These are phyloP conservation scores for Candida sojae DNA, from an alignment of 1,139 yeast genomes.

Conservation along the genomic window DNA sequence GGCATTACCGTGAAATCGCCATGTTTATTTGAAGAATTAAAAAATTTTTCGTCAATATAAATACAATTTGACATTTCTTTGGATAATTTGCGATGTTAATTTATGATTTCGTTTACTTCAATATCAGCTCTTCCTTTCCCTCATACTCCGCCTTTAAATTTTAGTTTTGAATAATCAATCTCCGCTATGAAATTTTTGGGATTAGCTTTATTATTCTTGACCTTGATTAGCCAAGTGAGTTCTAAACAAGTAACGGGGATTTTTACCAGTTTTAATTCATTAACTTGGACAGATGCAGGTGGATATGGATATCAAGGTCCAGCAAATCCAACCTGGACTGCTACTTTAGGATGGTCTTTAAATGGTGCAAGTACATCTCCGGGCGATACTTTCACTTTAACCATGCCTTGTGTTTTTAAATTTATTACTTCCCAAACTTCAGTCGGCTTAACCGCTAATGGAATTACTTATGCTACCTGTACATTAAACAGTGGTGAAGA, in stretches of 20 bases:
- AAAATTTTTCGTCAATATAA: neutral
- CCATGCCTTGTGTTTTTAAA: conserved; percentile 26
- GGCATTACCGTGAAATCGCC: too few relatives aligned
- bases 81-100: too few relatives aligned
- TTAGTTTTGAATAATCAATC: too few relatives aligned
- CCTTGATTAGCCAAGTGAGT: conserved; percentile 3
- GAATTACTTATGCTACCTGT: conserved; percentile 30
- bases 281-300: conserved; percentile 10
- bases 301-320: conserved; percentile 13
- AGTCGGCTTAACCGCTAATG: conserved; percentile 22
- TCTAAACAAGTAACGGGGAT: conserved; percentile 7
- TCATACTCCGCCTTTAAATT: too few relatives aligned
- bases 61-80: neutral
- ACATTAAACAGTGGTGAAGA: conserved; percentile 22
- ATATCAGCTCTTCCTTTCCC: neutral
- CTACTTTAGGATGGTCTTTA: conserved; percentile 25
- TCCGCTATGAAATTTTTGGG: conserved; percentile 1
- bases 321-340: conserved; percentile 24
- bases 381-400: conserved; percentile 28
- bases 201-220: neutral
- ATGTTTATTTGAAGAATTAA: too few relatives aligned
- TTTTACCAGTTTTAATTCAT: conserved; percentile 7
- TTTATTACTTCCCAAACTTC: conserved; percentile 18
- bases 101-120: neutral
- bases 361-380: conserved; percentile 17